Evolutionary conservation across 306 rosid genomes (phyloP).

Genomic region (Cucurbita pepo): DNA sequence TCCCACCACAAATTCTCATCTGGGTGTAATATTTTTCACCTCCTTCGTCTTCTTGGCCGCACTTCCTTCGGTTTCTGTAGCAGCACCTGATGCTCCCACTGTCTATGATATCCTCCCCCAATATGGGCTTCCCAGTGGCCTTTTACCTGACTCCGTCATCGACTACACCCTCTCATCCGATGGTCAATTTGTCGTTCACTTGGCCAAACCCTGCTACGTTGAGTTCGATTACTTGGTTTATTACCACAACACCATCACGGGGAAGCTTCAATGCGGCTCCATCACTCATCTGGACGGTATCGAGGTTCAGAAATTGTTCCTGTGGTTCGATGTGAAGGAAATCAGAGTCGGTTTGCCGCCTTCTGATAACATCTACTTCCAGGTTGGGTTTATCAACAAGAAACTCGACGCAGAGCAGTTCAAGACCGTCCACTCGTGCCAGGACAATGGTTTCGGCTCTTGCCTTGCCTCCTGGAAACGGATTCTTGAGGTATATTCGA

Average conservation of each 20-base stretch:
- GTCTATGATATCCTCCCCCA: constrained; percentile 61
- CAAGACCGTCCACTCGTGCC: constrained; percentile 51
- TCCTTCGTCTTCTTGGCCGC: constrained; percentile 6
- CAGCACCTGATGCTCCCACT: constrained; percentile 3
- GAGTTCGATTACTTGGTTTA: constrained; percentile 62
- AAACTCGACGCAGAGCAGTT: constrained; percentile 65
- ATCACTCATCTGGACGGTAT: constrained; percentile 60
- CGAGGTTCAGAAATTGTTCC: constrained; percentile 48
- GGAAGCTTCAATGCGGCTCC: constrained; percentile 62
- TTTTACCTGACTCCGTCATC: constrained; percentile 48
- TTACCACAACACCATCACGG: constrained; percentile 51
- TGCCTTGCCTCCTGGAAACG: constrained; percentile 14
- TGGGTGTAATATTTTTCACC: constrained; percentile 8
- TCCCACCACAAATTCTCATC: constrained; percentile 5
- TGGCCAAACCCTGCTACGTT: constrained; percentile 48
- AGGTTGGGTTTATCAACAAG: constrained; percentile 75
- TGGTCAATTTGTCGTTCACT: constrained; percentile 43
- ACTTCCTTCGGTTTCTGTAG: neutral
- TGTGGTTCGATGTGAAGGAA: constrained; percentile 79
- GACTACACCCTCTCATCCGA: constrained; percentile 40
- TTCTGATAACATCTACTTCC: constrained; percentile 55
- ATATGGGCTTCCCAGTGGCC: constrained; percentile 71
- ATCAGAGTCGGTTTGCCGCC: constrained; percentile 85
- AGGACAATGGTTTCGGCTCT: constrained; percentile 14
- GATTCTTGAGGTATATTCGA: constrained; percentile 23